Conservation (phyloP, 257 asterid genomes). For the Nicotiana paniculata region DNA sequence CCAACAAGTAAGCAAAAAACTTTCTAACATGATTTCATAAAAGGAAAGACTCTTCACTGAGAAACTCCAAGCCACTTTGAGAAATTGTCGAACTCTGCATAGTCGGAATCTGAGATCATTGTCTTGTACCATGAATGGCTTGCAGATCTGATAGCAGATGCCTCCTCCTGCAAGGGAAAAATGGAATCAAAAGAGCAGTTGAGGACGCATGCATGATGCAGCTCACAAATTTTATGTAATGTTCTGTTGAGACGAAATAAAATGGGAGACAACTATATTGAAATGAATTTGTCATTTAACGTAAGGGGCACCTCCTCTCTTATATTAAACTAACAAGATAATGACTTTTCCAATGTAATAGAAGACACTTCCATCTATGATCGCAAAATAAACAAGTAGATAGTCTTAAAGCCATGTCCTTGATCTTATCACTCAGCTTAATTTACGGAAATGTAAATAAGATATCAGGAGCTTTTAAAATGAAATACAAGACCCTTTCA, state of each 20-base stretch:
- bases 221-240: neutral
- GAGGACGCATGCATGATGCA: neutral
- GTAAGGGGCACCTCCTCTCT: neutral
- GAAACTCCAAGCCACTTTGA: conserved; percentile 83
- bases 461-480: neutral
- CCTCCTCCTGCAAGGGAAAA: conserved; percentile 58
- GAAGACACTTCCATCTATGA: neutral
- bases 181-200: neutral
- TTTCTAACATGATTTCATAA: neutral
- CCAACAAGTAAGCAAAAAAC: neutral
- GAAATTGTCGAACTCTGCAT: conserved; percentile 79
- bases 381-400: neutral
- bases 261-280: neutral
- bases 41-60: conserved; percentile 31
- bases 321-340: neutral
- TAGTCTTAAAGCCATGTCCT: neutral
- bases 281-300: too few species aligned
- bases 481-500: neutral
- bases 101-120: conserved; percentile 81
- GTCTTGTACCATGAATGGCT: conserved; percentile 82
- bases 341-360: neutral
- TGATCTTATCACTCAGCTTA: neutral
- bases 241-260: neutral
- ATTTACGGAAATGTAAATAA: neutral
- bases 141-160: conserved; percentile 49